These are phyloP conservation scores for Rusavskia elegans DNA, from an alignment of 495 filamentous ascomycete species.

Conservation along the genomic window DNA sequence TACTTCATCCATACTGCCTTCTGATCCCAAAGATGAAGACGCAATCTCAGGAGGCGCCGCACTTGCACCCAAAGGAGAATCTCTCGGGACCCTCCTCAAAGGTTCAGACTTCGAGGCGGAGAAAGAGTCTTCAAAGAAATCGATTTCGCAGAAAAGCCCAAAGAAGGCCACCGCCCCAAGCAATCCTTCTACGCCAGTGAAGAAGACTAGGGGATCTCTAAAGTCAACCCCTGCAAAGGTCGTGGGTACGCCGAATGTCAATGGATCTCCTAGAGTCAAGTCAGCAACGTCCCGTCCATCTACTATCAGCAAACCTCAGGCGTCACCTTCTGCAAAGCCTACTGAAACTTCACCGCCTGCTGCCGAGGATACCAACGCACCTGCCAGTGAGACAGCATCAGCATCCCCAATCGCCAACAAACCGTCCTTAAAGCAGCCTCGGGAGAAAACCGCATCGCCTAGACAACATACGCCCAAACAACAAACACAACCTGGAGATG, in stretches of 20 bases:
- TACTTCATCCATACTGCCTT: slow-evolving; percentile 16
- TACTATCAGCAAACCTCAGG: neutral
- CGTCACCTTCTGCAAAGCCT: slow-evolving; percentile 5
- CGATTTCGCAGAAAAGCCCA: neutral
- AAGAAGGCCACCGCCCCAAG: neutral
- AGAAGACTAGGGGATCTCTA: slow-evolving; percentile 3
- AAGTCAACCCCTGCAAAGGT: neutral
- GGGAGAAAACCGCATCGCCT: slow-evolving; percentile 1
- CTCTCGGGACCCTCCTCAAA: slow-evolving; percentile 13
- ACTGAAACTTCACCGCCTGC: neutral
- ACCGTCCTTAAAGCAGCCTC: slow-evolving; percentile 10
- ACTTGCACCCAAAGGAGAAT: slow-evolving; percentile 14
- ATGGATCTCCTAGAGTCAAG: slow-evolving; percentile 3
- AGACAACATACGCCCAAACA: slow-evolving; percentile 4
- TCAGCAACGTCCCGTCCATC: neutral
- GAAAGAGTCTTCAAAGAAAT: neutral
- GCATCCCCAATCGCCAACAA: slow-evolving; percentile 4
- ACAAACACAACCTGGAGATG: slow-evolving; percentile 17
- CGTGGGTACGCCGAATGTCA: neutral
- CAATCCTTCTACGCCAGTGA: neutral
- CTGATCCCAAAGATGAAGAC: slow-evolving; percentile 19
- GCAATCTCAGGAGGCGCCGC: slow-evolving; percentile 20
- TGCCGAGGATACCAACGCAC: neutral
- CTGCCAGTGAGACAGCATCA: slow-evolving; percentile 2
- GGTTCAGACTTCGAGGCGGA: slow-evolving; percentile 14